These are phyloP conservation scores for Citrus hindsii DNA, from an alignment of 345 rosid species.

Conservation along the genomic window DNA sequence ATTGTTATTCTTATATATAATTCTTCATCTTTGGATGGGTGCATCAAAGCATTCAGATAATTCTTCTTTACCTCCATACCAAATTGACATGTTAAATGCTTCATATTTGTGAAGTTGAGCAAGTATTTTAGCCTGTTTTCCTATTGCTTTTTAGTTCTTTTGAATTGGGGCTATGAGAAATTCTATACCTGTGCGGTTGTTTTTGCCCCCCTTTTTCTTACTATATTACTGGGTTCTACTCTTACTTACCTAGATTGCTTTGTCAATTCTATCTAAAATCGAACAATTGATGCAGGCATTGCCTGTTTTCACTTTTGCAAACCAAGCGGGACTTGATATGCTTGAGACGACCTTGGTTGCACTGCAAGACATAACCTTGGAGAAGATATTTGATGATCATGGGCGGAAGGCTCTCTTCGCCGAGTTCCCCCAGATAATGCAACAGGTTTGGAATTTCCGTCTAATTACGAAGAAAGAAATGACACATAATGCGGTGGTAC, in stretches of 20 bases:
- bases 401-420: conserved; percentile 86
- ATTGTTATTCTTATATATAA: not conserved
- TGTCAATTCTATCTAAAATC: conserved; percentile 11
- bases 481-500: not conserved
- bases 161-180: not conserved
- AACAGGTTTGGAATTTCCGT: conserved; percentile 55
- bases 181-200: not conserved
- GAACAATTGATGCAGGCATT: conserved; percentile 51
- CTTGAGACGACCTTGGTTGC: conserved; percentile 94
- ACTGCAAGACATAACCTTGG: conserved; percentile 84
- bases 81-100: not conserved
- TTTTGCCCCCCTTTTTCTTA: not conserved
- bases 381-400: conserved; percentile 94
- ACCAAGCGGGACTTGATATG: conserved; percentile 98
- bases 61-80: not conserved
- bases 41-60: not conserved
- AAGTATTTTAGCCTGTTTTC: not conserved
- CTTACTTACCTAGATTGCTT: not conserved
- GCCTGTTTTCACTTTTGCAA: conserved; percentile 91
- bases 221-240: not conserved
- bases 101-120: not conserved
- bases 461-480: not conserved
- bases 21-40: not conserved
- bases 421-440: conserved; percentile 96
- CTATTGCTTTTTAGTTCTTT: not conserved